Conservation (phyloP, 2,329 filamentous ascomycete genomes). For the Epichloe sibirici region DNA sequence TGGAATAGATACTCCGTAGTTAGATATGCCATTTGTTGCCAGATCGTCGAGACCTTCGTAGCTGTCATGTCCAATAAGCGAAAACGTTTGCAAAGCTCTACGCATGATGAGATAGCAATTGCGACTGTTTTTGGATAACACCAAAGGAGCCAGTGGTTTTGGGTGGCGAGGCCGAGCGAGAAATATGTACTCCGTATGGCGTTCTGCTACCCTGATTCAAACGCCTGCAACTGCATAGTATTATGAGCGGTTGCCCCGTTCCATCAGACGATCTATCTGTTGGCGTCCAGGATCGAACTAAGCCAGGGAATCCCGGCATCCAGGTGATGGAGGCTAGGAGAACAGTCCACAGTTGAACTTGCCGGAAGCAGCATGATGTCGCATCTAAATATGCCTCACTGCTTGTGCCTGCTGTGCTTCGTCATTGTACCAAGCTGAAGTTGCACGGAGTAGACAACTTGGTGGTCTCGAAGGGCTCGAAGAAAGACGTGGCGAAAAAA, state of each 20-base stretch:
- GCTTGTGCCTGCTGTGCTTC: neutral
- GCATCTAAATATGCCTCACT: conserved; percentile 2
- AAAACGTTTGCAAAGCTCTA: neutral
- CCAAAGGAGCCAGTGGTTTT: neutral
- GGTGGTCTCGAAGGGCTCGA: neutral
- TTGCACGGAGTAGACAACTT: neutral
- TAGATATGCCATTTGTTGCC: neutral
- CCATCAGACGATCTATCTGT: neutral
- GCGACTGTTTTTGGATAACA: neutral
- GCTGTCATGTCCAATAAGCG: neutral
- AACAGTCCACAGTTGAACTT: neutral
- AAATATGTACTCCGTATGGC: neutral
- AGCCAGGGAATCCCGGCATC: neutral
- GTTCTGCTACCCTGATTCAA: neutral
- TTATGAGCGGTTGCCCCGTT: neutral
- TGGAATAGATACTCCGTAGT: too few species aligned
- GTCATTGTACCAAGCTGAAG: neutral
- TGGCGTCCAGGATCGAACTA: neutral
- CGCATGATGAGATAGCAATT: neutral
- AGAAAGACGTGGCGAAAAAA: neutral
- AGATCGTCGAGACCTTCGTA: neutral
- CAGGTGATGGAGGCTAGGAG: neutral
- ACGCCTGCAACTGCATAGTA: neutral
- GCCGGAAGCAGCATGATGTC: neutral
- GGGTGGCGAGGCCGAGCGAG: neutral